These are phyloP conservation scores for Escovopsis sp. DNA, from an alignment of 2,329 filamentous ascomycete genomes.

Conservation along the genomic window DNA sequence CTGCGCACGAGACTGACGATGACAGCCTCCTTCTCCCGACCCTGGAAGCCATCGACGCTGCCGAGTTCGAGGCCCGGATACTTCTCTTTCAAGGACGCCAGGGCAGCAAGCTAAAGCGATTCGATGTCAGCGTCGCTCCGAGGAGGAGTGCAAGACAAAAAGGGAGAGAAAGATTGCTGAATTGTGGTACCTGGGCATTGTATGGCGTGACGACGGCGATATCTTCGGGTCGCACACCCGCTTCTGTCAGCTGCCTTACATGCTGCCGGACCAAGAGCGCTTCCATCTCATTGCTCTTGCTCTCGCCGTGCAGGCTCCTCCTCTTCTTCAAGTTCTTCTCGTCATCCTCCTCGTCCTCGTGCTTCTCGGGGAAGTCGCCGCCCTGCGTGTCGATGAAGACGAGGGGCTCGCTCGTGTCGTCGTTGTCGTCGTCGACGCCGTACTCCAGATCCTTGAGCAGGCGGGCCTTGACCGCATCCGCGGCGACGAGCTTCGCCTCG, in stretches of 20 bases:
- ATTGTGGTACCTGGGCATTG: conserved; percentile 59
- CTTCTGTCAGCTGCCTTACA: conserved; percentile 58
- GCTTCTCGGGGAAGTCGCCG: conserved; percentile 75
- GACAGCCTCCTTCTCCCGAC: conserved; percentile 90
- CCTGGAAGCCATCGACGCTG: conserved; percentile 94
- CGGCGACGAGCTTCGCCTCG: conserved; percentile 65
- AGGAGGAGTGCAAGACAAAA: not conserved
- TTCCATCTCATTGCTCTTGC: conserved; percentile 88
- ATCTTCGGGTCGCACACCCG: conserved; percentile 68
- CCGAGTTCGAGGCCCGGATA: conserved; percentile 86
- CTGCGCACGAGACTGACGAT: conserved; percentile 89
- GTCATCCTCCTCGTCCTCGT: conserved; percentile 53
- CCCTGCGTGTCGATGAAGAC: conserved; percentile 96
- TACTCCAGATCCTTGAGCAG: conserved; percentile 68
- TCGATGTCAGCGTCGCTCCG: conserved; percentile 2
- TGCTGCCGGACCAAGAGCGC: conserved; percentile 68
- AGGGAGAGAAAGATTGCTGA: not conserved
- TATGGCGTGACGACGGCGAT: conserved; percentile 94
- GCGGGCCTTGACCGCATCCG: conserved; percentile 59
- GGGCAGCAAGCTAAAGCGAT: conserved; percentile 48
- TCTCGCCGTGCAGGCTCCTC: conserved; percentile 36
- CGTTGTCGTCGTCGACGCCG: conserved; percentile 59
- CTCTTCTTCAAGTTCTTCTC: conserved; percentile 28
- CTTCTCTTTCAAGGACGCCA: conserved; percentile 66
- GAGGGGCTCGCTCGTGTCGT: conserved; percentile 76